Conservation (phyloP, 257 asterid species). For the Salvia miltiorrhiza region DNA sequence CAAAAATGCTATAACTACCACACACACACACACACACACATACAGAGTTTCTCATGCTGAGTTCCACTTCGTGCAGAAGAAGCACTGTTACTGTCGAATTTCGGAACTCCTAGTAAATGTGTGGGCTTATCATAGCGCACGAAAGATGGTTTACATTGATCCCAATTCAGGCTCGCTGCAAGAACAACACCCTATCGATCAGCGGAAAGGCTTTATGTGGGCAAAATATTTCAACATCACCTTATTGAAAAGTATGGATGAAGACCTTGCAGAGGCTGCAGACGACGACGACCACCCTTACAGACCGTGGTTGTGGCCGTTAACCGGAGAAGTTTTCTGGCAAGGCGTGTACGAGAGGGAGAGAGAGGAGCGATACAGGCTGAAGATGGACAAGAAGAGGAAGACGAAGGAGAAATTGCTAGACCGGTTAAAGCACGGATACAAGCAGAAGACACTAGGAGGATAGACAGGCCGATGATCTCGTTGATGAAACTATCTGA, state of each 20-base stretch:
- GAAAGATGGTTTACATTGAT: conserved; percentile 77
- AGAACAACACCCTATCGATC: conserved; percentile 80
- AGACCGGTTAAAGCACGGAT: conserved; percentile 78
- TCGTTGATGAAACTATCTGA: conserved; percentile 13
- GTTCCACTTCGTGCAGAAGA: conserved; percentile 50
- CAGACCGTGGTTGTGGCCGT: conserved; percentile 88
- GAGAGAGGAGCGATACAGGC: conserved; percentile 86
- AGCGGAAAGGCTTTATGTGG: conserved; percentile 83
- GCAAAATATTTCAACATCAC: conserved; percentile 62
- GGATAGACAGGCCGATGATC: conserved; percentile 31
- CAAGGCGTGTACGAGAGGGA: conserved; percentile 88
- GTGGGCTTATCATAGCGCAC: conserved; percentile 95
- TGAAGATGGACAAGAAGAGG: conserved; percentile 95
- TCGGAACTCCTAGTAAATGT: conserved; percentile 80
- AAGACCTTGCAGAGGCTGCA: conserved; percentile 96
- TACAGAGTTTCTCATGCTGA: conserved; percentile 22
- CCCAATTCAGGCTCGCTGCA: conserved; percentile 65
- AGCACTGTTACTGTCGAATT: conserved; percentile 82
- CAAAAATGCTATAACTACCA: not conserved
- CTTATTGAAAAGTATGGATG: conserved; percentile 83
- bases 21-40: no score
- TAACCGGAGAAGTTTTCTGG: conserved; percentile 95
- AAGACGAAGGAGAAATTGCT: conserved; percentile 68
- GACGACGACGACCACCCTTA: conserved; percentile 84
- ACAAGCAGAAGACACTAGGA: conserved; percentile 77